Evolutionary conservation across 352 stramenopile species (phyloP), one percentile per base, ranked within the genome.

Genomic region (Phytophthora niederhauseri): DNA sequence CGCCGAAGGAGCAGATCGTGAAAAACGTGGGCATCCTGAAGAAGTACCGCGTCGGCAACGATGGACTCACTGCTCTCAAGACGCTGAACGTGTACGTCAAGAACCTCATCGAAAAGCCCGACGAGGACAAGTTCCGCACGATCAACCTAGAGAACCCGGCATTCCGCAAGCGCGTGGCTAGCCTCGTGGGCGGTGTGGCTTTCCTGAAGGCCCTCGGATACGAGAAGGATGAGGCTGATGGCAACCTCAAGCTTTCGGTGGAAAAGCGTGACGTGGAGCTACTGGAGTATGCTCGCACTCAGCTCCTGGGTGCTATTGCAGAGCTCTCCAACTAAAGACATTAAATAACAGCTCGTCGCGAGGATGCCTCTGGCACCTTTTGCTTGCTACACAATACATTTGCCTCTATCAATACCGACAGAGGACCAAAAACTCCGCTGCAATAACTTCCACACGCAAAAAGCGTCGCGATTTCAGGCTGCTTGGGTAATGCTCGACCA

Each of bases 141-240:
- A 97, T 98, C 68, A 97, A 97, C 71, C 55, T 97, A 28, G 89
- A 97, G 45, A 97, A 97, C 56, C 68, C 87, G 6, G 93, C 92
- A 24, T 98, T 97, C 71, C 93, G 93, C 57, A 94, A 94, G 69
- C 90, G 93, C 15, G 91, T 98, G 46, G 85, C 81, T 28, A 87
- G 82, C 50, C 77, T 97, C 7, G 74, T 96, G 20, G 92, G 93
- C 20, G 92, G 93, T 51, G 73, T 96, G 24, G 81, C 85, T 15
- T 87, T 98, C 41, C 77, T 98, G 30, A 94, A 95, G 61, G 82
- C 78, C 20, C 56, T 97, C 6, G 93, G 93, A n/a, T 98, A 97
- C 75, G 85, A 84, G 22, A 98, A 97, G 66, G 83, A 96, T 46
- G 85, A 91, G 26, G 70, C 51, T 17, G 81, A 91, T 45, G 84